Evolutionary conservation across 129 eudicot genomes (phyloP), one percentile per base, ranked within the genome.

Genomic region (Flaveria sonorensis): DNA sequence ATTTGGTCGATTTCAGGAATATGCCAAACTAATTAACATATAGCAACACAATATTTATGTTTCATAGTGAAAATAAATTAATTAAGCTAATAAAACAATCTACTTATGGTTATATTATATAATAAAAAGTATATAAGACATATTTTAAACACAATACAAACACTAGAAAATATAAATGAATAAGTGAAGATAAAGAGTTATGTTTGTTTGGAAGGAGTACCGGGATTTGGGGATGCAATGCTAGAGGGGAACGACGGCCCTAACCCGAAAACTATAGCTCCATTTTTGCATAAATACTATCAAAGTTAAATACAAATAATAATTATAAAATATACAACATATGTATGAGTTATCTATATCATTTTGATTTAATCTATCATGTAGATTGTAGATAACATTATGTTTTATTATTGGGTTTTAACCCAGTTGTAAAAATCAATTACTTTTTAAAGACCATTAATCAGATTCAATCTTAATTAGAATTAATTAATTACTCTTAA

Each of bases 261-360:
- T 3, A 88, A 89, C 30, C 98, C 97, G 71, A 89, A 94, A 75
- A 94, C 86, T 60, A 89, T 84, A 24, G 98, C 83, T n/a, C 96
- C 92, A 53, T 68, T 94, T 80, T n/a, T n/a, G n/a, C n/a, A n/a
- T n/a, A n/a, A n/a, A 26, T 26, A 26, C 28, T 26, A 26, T 26
- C 28, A 26, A 26, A 26, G 28, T 26, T 26, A 26, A 26, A 26
- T 26, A 26, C 1, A 26, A 1, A 26, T 26, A 26, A 26, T 26
- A 26, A 26, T 26, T 26, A 26, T 26, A 26, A 26, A 26, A 26
- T 2, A 26, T 26, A 26, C 2, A 26, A 26, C 2, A 26, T 26
- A 26, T 26, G 1, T 26, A 26, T 26, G 2, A 26, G 2, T 1
- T 26, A 26, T 26, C 30, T 26, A 1, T 26, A 26, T 26, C 0